Evolutionary conservation across 2,329 filamentous ascomycete species (phyloP).

Genomic region (Ceratocystis cubensis): DNA sequence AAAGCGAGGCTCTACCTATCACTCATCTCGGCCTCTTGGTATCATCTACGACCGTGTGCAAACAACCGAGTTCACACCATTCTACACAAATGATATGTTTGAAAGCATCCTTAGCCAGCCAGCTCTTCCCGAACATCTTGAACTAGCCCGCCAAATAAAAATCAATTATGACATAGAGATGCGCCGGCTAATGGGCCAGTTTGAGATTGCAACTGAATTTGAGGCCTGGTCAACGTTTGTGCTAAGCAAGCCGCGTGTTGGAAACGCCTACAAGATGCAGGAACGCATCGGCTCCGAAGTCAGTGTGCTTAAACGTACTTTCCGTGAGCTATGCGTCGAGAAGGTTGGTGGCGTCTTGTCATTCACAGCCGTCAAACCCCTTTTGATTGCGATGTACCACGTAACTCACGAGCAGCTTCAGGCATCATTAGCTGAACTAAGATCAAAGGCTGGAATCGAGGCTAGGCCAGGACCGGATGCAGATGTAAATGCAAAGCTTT

Average conservation of each 20-base stretch:
- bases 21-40: constrained; percentile 61
- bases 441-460: neutral
- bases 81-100: constrained; percentile 65
- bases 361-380: constrained; percentile 46
- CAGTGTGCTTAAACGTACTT: constrained; percentile 52
- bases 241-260: constrained; percentile 57
- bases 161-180: constrained; percentile 63
- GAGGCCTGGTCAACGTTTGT: constrained; percentile 85
- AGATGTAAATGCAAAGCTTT: no score
- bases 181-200: constrained; percentile 69
- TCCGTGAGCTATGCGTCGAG: constrained; percentile 52
- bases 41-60: constrained; percentile 67
- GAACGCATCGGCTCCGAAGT: constrained; percentile 67
- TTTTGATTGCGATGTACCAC: constrained; percentile 79
- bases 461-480: neutral
- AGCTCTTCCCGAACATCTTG: constrained; percentile 42
- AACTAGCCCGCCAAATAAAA: constrained; percentile 56
- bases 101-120: constrained; percentile 51
- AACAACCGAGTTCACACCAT: constrained; percentile 55
- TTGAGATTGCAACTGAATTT: constrained; percentile 75
- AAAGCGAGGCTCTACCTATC: constrained; percentile 42
- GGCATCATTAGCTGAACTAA: neutral
- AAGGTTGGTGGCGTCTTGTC: constrained; percentile 43
- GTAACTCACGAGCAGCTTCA: constrained; percentile 62
- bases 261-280: constrained; percentile 71